Evolutionary conservation across 2,329 filamentous ascomycete genomes (phyloP), one percentile per base, ranked within the genome.

Genomic region (Paecilomyces dactylethromorphus): DNA sequence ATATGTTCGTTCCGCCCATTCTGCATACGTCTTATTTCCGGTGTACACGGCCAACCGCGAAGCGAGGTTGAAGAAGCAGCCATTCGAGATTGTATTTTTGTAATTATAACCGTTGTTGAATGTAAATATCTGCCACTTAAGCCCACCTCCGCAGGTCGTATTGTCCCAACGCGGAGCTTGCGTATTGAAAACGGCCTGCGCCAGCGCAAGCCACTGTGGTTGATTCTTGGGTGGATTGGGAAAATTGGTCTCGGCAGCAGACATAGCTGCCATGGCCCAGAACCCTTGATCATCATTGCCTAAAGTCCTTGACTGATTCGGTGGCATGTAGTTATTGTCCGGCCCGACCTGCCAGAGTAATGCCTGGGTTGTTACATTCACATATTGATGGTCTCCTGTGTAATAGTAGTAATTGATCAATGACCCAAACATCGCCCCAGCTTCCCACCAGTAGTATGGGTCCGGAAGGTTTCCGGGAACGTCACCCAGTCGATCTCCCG

Each of bases 351-450:
- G 90, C 69, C 84, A 85, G 32, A 91, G 78, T 60, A 95, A 77
- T 3, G 83, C 90, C 62, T 89, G 79, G 26, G 79, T 81, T 8
- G 85, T 82, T 50, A 89, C 76, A n/a, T 86, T 76, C 69, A 91
- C 91, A 76, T 89, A 92, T 50, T 81, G 79, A 4, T 81, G 75
- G 69, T 92, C 88, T 13, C 85, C 86, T 0, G 89, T 92, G 69
- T 90, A 89, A 69, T 87, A 88, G 88, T 89, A 93, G 72, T 93
- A 93, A 66, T 93, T 88, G 58, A 93, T 79, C 63, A 93, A 76
- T 2, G 87, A 77, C 12, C 76, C 78, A 66, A 82, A 83, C 76
- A 92, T 83, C 57, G 87, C 87, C 55, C 88, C 88, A 6, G 79
- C 86, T 75, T 88, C 87, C 88, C 84, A 91, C 81, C 81, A 84